Base-by-base conservation (phyloP, 1,284 basidiomycete species). In the Heterobasidion irregulare region DNA sequence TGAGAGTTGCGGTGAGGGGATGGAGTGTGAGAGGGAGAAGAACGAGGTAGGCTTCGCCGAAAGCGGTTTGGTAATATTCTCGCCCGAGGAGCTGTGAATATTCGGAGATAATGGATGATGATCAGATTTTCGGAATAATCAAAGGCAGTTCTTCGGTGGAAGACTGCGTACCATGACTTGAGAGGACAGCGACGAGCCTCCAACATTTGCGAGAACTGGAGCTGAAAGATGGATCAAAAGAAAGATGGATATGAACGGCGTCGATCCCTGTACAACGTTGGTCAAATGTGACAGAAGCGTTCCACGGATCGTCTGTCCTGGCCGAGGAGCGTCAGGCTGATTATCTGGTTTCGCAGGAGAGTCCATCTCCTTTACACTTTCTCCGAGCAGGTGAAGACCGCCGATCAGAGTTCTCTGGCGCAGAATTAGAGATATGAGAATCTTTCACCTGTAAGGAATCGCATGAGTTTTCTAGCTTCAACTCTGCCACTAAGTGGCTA, bases 21-120 rank as follows among this genome's bases (percentile, higher is more conserved):
- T 91, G 88, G 13, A 83, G 62, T 18, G 70, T 69, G 33, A 91
- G 68, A 3, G 87, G 86, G 2, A 71, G 70, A 19, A 85, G 67
- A 8, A 90, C 70, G 6, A 90, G 77, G 54, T 79, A 80, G 47
- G 72, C 77, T 66, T 91, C 86, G 47, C 78, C 79, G 53, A 83
- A 75, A 0, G 70, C 49, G 0, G 83, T 86, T 65, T 90, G 86
- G 65, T 91, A 90, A 69, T 89, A 89, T 68, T 90, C 89, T 50
- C 88, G 72, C 10, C 87, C 86, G 8, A 90, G 69, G 26, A 90
- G 70, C 87, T 89, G 58, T n/a, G 16, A 13, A 38, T 32, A 13
- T 33, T 33, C 41, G 46, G 53, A 47, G 2, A 46, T 10, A 18
- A 18, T 6, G 19, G 34, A 36, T 4, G 44, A 26, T 10, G 32